These are phyloP conservation scores for Auriscalpium orientale DNA, from an alignment of 768 basidiomycete genomes.

Conservation along the genomic window DNA sequence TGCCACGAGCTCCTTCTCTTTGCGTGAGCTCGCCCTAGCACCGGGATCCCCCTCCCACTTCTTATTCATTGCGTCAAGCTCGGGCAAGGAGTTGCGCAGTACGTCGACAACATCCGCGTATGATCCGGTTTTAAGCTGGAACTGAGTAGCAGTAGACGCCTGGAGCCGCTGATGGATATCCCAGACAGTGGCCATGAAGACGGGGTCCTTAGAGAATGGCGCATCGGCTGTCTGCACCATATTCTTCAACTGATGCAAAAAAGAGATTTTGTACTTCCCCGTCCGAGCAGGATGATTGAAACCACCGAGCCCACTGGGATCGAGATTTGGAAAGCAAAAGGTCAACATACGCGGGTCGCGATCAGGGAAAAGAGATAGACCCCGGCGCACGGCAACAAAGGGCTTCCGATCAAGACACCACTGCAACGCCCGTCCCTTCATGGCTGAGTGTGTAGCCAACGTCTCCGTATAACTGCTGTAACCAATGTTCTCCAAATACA, in stretches of 20 bases:
- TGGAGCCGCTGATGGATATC: not conserved
- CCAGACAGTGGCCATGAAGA: not conserved
- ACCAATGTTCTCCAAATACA: no score
- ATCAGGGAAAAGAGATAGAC: not conserved
- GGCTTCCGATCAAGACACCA: not conserved
- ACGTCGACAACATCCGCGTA: not conserved
- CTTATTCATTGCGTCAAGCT: not conserved
- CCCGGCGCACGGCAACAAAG: not conserved
- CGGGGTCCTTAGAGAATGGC: not conserved
- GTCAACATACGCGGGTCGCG: slow-evolving; percentile 32
- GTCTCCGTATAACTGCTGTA: no score
- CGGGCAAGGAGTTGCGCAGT: not conserved
- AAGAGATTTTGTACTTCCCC: not conserved
- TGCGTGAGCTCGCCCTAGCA: not conserved
- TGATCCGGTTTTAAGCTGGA: not conserved
- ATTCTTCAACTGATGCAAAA: not conserved
- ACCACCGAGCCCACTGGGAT: slow-evolving; percentile 34
- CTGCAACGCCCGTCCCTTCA: not conserved
- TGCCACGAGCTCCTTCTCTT: not conserved
- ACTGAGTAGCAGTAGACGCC: not conserved
- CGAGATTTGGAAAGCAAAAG: slow-evolving; percentile 34
- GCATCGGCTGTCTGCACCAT: not conserved
- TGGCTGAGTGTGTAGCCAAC: no score
- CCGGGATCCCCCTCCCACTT: not conserved
- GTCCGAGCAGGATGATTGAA: not conserved